These are phyloP conservation scores for Gossypium thurberi DNA, from an alignment of 345 rosid species.

Conservation along the genomic window DNA sequence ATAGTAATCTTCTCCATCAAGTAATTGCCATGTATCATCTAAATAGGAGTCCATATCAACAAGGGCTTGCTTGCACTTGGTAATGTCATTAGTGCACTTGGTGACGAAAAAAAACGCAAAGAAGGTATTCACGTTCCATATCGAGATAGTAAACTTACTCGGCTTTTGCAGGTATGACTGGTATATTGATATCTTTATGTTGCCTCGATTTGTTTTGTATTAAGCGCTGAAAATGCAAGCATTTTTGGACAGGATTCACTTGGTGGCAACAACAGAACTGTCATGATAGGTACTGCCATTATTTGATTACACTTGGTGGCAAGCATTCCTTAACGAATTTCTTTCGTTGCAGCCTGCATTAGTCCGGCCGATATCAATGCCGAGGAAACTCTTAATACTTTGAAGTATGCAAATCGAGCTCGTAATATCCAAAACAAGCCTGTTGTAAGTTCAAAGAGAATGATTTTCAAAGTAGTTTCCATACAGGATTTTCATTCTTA, in stretches of 20 bases:
- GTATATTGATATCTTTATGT: not conserved
- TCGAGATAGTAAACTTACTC: conserved; percentile 95
- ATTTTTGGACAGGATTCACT: conserved; percentile 81
- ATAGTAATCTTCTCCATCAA: conserved; percentile 13
- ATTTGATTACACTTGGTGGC: no score
- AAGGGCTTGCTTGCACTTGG: conserved; percentile 99
- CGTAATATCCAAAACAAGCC: conserved; percentile 97
- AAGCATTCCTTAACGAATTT: not conserved
- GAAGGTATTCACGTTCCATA: conserved; percentile 92
- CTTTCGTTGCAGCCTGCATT: conserved; percentile 65
- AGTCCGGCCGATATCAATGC: conserved; percentile 99
- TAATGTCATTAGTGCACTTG: conserved; percentile 96
- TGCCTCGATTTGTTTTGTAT: not conserved
- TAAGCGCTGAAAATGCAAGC: conserved; percentile 8
- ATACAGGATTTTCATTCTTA: not conserved
- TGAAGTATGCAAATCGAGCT: conserved; percentile 98
- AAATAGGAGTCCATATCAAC: conserved; percentile 90
- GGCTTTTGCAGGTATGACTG: conserved; percentile 80
- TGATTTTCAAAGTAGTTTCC: conserved; percentile 8
- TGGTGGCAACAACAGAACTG: conserved; percentile 98
- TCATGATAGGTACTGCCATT: conserved; percentile 76
- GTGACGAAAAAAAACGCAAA: conserved; percentile 96
- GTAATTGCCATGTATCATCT: conserved; percentile 18
- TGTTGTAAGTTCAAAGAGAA: conserved; percentile 56
- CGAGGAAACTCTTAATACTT: conserved; percentile 93